phyloP scores from a whole-genome alignment of 164 flowering plant species.

The Vitis rupestris region DNA sequence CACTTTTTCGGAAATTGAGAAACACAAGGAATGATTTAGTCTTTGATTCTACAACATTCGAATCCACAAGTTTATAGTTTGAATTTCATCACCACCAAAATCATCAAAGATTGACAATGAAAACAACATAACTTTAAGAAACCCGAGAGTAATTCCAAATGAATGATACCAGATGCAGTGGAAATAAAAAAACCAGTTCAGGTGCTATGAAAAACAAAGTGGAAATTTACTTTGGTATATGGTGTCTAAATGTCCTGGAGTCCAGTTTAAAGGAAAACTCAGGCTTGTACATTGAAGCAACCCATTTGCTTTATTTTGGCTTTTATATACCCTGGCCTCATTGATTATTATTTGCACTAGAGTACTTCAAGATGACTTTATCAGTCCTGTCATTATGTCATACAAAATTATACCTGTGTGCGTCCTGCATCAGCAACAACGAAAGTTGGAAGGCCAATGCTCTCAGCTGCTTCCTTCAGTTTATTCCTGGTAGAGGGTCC shows the following conservation, averaged over 20 bases:
- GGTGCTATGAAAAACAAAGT: not conserved
- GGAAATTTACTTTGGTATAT: not conserved
- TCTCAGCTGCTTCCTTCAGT: constrained; percentile 68
- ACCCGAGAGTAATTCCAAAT: not conserved
- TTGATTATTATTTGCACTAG: not conserved
- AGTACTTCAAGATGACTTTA: not conserved
- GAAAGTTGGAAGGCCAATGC: constrained; percentile 91
- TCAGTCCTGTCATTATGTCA: not conserved
- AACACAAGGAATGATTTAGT: not conserved
- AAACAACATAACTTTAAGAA: not conserved
- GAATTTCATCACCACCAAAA: not conserved
- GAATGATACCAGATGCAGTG: not conserved
- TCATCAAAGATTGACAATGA: not conserved
- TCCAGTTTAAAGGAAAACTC: not conserved
- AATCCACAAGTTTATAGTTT: not conserved
- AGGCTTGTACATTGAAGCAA: not conserved
- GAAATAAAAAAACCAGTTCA: not conserved
- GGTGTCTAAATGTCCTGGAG: not conserved
- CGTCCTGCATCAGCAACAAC: constrained; percentile 96
- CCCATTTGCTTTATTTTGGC: not conserved
- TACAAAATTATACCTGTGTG: constrained; percentile 60
- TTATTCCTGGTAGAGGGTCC: constrained; percentile 56
- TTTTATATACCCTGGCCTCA: not conserved
- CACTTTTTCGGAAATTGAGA: not conserved
- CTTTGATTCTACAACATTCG: not conserved